Base-by-base conservation (phyloP, 2,329 filamentous ascomycete genomes). In the Kalaharituber pfeilii region DNA sequence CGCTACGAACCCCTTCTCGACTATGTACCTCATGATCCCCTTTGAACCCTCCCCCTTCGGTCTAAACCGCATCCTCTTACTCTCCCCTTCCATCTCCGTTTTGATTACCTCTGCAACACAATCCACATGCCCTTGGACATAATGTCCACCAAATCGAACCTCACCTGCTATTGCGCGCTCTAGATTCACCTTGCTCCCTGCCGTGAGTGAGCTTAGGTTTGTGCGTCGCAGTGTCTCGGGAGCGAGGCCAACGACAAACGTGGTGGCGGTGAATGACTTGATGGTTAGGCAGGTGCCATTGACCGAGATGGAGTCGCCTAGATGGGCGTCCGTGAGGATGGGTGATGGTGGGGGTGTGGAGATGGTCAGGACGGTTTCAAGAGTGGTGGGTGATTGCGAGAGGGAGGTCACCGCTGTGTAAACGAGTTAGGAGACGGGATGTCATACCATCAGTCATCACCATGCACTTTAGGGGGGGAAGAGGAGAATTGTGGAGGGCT, bases 221-320 rank as follows among this genome's bases (percentile, higher is more conserved):
- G 93, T 98, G 55, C 94, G 80, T 56, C 91, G 87, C 54, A 98
- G 80, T 15, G 91, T 98, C 72, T 98, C 91, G 56, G 91, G 91
- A 7, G 91, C 86, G 60, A 94, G 82, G 66, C 91, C 89, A 62
- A 96, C 86, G 65, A 85, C 89, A 79, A 98, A 98, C 61, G 72
- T 56, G 28, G 56, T 55, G 25, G 58, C 67, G 53, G 68, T 69
- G 67, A 86, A 82, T 57, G 75, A 72, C n/a, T 82, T 95, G 54
- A 96, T 84, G 11, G 91, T 98, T 52, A 98, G 79, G 69, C 91
- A 98, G 65, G 28, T 67, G 71, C 91, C 91, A 71, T 98, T 98
- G 67, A 98, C 78, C 67, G 82, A 79, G 68, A 98, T 96, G 67
- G 85, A 93, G 74, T 98, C 91, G 61, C 91, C 91, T 24, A 94